Evolutionary conservation across 1,139 yeast genomes (phyloP).

Genomic region (Nakaseomyces uthaithaninus): DNA sequence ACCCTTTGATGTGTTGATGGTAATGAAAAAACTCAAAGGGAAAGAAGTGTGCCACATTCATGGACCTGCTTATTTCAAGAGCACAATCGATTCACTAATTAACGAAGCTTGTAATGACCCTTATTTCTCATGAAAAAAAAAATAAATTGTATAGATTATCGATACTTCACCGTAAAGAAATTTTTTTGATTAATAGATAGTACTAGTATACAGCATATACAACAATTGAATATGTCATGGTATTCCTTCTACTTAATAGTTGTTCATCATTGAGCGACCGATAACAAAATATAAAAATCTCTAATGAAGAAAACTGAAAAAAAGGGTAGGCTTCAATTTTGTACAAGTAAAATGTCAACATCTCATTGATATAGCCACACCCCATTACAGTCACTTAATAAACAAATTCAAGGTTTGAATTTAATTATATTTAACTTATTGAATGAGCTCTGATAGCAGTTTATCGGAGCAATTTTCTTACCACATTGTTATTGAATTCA

Average conservation of each 20-base stretch:
- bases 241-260: too few relatives aligned
- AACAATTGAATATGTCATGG: not conserved
- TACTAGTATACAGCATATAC: not conserved
- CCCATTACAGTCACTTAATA: too few relatives aligned
- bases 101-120: constrained; percentile 1
- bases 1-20: constrained; percentile 7
- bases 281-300: too few relatives aligned
- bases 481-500: constrained; percentile 6
- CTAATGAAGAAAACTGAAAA: too few relatives aligned
- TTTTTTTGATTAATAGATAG: too few relatives aligned
- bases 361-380: too few relatives aligned
- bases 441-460: not conserved
- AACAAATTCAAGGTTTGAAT: not conserved
- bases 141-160: too few relatives aligned
- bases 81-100: constrained; percentile 2
- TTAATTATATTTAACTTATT: not conserved
- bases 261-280: too few relatives aligned
- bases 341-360: too few relatives aligned
- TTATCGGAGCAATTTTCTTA: constrained; percentile 5
- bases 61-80: constrained; percentile 8
- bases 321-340: too few relatives aligned
- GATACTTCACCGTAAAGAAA: too few relatives aligned
- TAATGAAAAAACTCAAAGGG: constrained; percentile 7
- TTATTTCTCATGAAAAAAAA: not conserved
- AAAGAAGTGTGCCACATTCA: constrained; percentile 6